A percentile compares a stretch with the other conserved stretches of the same genome.
phyloP scores from a whole-genome alignment of 2,329 filamentous ascomycete species.

The Microcera coccophila region DNA sequence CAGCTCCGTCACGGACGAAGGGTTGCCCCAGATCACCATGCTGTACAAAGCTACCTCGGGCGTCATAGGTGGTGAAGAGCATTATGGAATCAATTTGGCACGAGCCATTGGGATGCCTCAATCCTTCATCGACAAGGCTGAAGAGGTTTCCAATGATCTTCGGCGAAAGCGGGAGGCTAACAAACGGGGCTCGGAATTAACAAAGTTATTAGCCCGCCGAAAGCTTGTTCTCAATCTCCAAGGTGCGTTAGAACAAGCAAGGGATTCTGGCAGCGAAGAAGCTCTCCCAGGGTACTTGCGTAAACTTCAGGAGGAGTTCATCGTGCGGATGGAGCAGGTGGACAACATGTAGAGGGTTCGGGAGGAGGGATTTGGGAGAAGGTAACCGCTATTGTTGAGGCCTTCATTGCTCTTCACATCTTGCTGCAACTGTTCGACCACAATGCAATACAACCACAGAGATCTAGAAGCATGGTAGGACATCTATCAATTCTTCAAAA shows the following conservation, averaged over 20 bases:
- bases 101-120: slow-evolving; percentile 69
- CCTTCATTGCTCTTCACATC: too few species aligned
- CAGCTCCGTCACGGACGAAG: slow-evolving; percentile 47
- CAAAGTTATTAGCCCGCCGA: slow-evolving; percentile 59
- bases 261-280: slow-evolving; percentile 58
- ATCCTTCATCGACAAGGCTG: slow-evolving; percentile 63
- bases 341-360: slow-evolving; percentile 41
- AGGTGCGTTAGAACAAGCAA: slow-evolving; percentile 68
- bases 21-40: slow-evolving; percentile 69
- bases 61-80: slow-evolving; percentile 57
- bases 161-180: slow-evolving; percentile 54
- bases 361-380: neutral
- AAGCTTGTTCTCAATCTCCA: slow-evolving; percentile 70
- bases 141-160: slow-evolving; percentile 60
- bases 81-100: slow-evolving; percentile 84
- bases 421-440: too few species aligned
- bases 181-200: slow-evolving; percentile 55
- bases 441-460: too few species aligned
- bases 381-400: too few species aligned
- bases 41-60: slow-evolving; percentile 78
- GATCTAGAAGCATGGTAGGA: too few species aligned
- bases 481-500: too few species aligned
- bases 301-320: slow-evolving; percentile 66
- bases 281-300: slow-evolving; percentile 44
- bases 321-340: slow-evolving; percentile 64